Evolutionary conservation across 257 asterid genomes (phyloP).

Genomic region (Solanum peruvianum): DNA sequence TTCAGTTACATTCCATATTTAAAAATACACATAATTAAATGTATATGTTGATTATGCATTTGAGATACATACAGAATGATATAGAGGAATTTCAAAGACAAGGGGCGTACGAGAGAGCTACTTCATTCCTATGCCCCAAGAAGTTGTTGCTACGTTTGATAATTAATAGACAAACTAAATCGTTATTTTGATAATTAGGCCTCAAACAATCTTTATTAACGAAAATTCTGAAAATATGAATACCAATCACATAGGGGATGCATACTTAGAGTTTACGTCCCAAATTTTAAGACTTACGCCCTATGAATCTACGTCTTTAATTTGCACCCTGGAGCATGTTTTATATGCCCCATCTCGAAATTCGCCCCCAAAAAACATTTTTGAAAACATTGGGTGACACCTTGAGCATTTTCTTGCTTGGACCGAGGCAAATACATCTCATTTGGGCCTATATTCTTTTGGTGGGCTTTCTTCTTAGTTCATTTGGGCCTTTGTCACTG

Average conservation of each 20-base stretch:
- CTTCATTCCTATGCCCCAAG: not conserved
- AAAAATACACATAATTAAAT: too few relatives aligned
- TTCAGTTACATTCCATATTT: too few relatives aligned
- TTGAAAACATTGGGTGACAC: not conserved
- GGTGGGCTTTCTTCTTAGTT: not conserved
- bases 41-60: too few relatives aligned
- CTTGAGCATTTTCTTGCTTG: not conserved
- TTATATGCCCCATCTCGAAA: too few relatives aligned
- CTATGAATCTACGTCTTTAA: not conserved
- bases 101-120: not conserved
- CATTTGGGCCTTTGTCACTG: not conserved
- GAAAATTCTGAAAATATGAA: not conserved
- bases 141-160: not conserved
- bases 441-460: not conserved
- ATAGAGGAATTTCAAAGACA: not conserved
- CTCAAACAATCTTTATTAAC: not conserved
- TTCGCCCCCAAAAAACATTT: too few relatives aligned
- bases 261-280: not conserved
- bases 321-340: accelerated
- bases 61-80: too few relatives aligned
- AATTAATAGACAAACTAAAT: not conserved
- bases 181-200: not conserved
- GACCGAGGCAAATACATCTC: not conserved
- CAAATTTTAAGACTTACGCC: too few relatives aligned
- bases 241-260: not conserved